Evolutionary conservation across 345 rosid species (phyloP), one percentile per base, ranked within the genome.

Genomic region (Hibiscus trionum): DNA sequence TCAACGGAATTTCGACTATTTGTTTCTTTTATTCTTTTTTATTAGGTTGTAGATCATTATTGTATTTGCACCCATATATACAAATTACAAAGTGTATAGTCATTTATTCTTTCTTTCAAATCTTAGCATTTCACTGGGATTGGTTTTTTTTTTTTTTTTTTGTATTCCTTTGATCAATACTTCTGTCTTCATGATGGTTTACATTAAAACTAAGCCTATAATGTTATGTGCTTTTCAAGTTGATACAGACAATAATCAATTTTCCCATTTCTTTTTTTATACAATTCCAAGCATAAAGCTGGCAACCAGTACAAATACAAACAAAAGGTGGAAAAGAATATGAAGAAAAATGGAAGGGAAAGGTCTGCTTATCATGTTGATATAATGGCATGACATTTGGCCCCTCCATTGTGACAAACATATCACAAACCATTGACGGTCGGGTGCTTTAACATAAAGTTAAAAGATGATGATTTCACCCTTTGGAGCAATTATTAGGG

Each of bases 361-460:
- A 47, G 39, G 14, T 66, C 14, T 14, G 57, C 31, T 64, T 21
- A 21, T 44, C 53, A 65, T 65, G 69, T 44, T 12, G 69, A 65
- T 21, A 12, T 21, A 65, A 65, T 65, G 69, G 69, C 53, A 44
- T 21, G 59, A 15, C 58, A 27, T 49, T 66, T 66, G 70, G 37
- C 70, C 37, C 55, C 11, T 35, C 39, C 39, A 21, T 65, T 11
- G 29, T 62, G 31, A 66, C 70, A 66, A 66, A 46, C 6, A 46
- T 35, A 35, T 35, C 39, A 35, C 39, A 35, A 35, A 66, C 57
- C 70, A 66, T 24, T 66, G 24, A 24, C 21, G 14, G 56, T 24
- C 37, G 57, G 56, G 27, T 66, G 56, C 70, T 47, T 66, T 66
- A 26, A 66, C 56, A 26, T 66, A 66, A 64, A 39, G 69, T 4